Evolutionary conservation across 345 rosid species (phyloP), one percentile per base, ranked within the genome.

Genomic region (Arabidopsis suecica): DNA sequence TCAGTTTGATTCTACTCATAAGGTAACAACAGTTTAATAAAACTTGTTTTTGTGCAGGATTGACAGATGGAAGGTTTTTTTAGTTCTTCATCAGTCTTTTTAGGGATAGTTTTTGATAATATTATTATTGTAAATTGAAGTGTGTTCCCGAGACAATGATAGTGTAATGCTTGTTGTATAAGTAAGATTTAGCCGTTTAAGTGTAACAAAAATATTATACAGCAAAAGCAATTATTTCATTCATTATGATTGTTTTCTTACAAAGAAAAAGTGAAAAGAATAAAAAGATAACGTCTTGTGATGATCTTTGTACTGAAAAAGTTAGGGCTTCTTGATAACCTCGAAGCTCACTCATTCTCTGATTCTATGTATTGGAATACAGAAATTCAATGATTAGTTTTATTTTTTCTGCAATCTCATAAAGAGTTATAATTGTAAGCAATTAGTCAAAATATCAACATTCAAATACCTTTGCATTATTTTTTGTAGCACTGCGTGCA

Each of bases 81-180:
- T 73, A 77, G 18, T 16, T 16, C 18, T 79, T 80, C 78, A 78
- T 84, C 78, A 82, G 82, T 86, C 77, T 85, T 86, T 71, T 71
- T 79, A 82, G 83, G 78, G 72, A 60, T 79, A 65, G 48, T 75
- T 72, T 84, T 83, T 72, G 40, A 25, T 59, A 38, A 14, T 59
- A 41, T 23, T 34, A 40, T 40, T 18, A 22, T 14, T 28, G 32
- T 28, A 41, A 50, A 23, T 61, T 34, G 16, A 77, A 77, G 62
- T 68, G 65, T 76, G 75, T 69, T 69, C 58, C 58, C 58, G n/a
- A 53, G 71, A 45, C 75, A 41, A 69, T 77, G 68, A 77, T 71
- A 7, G 51, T 75, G 72, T 48, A 65, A 71, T 65, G 68, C 61
- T 71, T 71, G 61, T 47, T 45, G 16, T 48, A 38, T 4, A 64